Conservation (phyloP, 108 stramenopile species). For the Schizochytrium sp. region DNA sequence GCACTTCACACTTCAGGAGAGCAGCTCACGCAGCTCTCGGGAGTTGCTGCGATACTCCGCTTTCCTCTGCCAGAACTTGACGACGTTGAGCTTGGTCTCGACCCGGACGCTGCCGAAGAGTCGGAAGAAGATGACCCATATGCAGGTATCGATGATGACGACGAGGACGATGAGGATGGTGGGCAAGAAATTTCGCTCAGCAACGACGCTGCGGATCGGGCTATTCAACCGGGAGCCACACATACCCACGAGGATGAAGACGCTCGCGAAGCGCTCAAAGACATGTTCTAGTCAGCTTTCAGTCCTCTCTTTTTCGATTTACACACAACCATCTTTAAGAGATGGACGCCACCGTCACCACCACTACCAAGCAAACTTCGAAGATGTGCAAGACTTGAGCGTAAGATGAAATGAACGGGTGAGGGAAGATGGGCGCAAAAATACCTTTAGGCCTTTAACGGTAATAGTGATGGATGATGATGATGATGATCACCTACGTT, state of each 20-base stretch:
- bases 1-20: slow-evolving; percentile 84
- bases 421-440: too few species aligned
- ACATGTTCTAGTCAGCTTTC: neutral
- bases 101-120: neutral
- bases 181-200: neutral
- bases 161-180: neutral
- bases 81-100: neutral
- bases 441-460: too few species aligned
- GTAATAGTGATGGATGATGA: neutral
- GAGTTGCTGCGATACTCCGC: slow-evolving; percentile 84
- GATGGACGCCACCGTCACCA: too few species aligned
- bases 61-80: slow-evolving; percentile 74
- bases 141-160: neutral
- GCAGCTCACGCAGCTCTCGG: slow-evolving; percentile 78
- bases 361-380: too few species aligned
- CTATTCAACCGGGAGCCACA: neutral
- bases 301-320: too few species aligned
- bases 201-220: neutral
- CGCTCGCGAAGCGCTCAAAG: neutral
- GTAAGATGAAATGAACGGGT: too few species aligned
- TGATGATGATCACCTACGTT: neutral
- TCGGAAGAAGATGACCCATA: neutral
- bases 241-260: neutral
- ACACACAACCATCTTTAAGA: too few species aligned
- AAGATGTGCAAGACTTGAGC: too few species aligned